A percentile compares a stretch with the other conserved stretches of the same genome.
phyloP scores from a whole-genome alignment of 2,329 filamentous ascomycete genomes.

The Davidsoniella neocaledoniae region DNA sequence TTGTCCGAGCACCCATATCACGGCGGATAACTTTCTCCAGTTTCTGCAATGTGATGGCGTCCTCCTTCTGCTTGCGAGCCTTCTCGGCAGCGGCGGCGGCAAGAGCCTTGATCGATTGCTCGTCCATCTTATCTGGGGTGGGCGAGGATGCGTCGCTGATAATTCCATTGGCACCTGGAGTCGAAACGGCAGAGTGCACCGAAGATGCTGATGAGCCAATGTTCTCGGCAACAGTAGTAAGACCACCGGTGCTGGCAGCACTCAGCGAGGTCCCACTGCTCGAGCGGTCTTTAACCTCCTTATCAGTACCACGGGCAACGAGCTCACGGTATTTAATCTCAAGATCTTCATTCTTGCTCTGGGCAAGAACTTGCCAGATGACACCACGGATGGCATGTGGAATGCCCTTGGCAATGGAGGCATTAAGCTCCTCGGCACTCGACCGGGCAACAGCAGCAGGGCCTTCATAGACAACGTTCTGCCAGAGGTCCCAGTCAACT shows the following conservation, averaged over 20 bases:
- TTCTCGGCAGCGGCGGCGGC: slow-evolving; percentile 47
- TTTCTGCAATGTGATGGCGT: slow-evolving; percentile 54
- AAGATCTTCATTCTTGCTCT: slow-evolving; percentile 84
- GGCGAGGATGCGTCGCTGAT: slow-evolving; percentile 22
- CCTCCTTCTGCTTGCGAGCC: slow-evolving; percentile 65
- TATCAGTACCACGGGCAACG: slow-evolving; percentile 61
- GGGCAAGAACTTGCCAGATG: slow-evolving; percentile 92
- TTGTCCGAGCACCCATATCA: slow-evolving; percentile 81
- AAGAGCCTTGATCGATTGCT: slow-evolving; percentile 49
- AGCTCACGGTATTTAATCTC: slow-evolving; percentile 78
- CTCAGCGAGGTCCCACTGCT: slow-evolving; percentile 37
- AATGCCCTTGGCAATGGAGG: slow-evolving; percentile 82
- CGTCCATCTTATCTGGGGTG: slow-evolving; percentile 38
- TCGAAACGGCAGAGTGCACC: slow-evolving; percentile 65
- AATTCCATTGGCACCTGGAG: slow-evolving; percentile 44
- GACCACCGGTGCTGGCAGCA: slow-evolving; percentile 32
- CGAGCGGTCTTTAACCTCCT: slow-evolving; percentile 45
- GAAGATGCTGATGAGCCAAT: slow-evolving; percentile 69
- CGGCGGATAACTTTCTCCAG: slow-evolving; percentile 84
- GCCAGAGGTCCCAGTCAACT: slow-evolving; percentile 99
- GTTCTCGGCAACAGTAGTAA: slow-evolving; percentile 47
- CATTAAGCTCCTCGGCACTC: slow-evolving; percentile 76
- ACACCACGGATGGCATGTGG: slow-evolving; percentile 93
- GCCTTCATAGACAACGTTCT: slow-evolving; percentile 86
- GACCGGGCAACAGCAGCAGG: slow-evolving; percentile 74